Evolutionary conservation across 805 yeast genomes (phyloP), one percentile per base, ranked within the genome.

Genomic region (Dipodascus geniculatus): DNA sequence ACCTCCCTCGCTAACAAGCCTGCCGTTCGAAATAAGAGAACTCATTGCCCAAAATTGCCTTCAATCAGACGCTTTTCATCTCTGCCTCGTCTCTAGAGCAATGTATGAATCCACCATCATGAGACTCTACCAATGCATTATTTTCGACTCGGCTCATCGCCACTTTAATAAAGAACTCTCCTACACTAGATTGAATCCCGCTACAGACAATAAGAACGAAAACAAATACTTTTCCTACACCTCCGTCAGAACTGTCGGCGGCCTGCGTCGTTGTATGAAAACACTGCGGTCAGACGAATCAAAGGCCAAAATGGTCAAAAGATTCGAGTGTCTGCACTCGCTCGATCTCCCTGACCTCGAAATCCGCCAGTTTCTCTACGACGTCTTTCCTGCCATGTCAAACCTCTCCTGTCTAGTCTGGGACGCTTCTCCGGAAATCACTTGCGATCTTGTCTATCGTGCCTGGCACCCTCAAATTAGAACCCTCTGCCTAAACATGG

Each of bases 401-500:
- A 54, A 53, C 47, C 55, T 68, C 28, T 48, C 28, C 16, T 56
- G 53, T 9, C 55, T 68, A 16, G 60, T 63, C n/a, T 68, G 71
- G 71, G 56, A 61, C 22, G 65, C 68, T 8, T 61, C 65, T 38
- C 70, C 69, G 3, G 68, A 64, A 42, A 61, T 65, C 3, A 62
- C 66, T 17, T 63, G 61, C 1, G 58, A 55, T 38, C 50, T 65
- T 17, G 58, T 65, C 20, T n/a, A 51, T 14, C 28, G 53, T 19
- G 23, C 54, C 9, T 44, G 47, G n/a, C 44, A 53, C 44, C 47
- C 56, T 9, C 44, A 48, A 17, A 16, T 44, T 23, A 19, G 50
- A 8, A 42, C 51, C n/a, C 20, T 56, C 31, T 48, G 55, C 42
- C 50, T 52, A 23, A 31, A 54, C 23, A 33, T 56, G 48, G 58